These are phyloP conservation scores for Pyricularia grisea DNA, from an alignment of 2,329 filamentous ascomycete species.

Conservation along the genomic window DNA sequence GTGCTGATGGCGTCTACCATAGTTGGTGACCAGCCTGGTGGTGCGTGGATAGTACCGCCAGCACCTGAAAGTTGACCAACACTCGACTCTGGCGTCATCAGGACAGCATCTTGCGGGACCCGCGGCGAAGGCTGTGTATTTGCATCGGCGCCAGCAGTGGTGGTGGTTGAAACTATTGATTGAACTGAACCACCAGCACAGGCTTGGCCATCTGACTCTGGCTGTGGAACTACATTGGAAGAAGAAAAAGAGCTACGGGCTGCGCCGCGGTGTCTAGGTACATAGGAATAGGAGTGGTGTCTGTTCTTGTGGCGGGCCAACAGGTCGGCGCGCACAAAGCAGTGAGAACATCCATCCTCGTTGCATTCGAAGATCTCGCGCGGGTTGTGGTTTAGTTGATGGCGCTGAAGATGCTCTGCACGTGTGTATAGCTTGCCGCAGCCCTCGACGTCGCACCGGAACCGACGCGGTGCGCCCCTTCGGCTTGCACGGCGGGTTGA, in stretches of 20 bases:
- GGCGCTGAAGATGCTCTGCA: slow-evolving; percentile 71
- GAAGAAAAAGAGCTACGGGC: slow-evolving; percentile 31
- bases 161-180: not conserved
- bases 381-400: slow-evolving; percentile 74
- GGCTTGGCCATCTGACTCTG: not conserved
- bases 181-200: not conserved
- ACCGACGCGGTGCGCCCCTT: slow-evolving; percentile 39
- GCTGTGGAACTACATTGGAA: not conserved
- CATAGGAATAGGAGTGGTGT: slow-evolving; percentile 50
- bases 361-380: slow-evolving; percentile 75
- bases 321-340: slow-evolving; percentile 71
- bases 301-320: slow-evolving; percentile 60
- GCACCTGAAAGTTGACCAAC: not conserved
- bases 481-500: slow-evolving; percentile 32
- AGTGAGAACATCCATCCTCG: slow-evolving; percentile 62
- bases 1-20: not conserved
- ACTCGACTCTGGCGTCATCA: not conserved
- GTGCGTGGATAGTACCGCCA: not conserved
- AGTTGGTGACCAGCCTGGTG: not conserved
- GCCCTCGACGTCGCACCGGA: slow-evolving; percentile 57
- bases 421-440: slow-evolving; percentile 76
- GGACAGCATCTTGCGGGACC: not conserved
- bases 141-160: too few species aligned
- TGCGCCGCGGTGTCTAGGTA: slow-evolving; percentile 32
- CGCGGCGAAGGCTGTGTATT: not conserved